phyloP scores from a whole-genome alignment of 306 rosid species.

The Lathyrus oleraceus region DNA sequence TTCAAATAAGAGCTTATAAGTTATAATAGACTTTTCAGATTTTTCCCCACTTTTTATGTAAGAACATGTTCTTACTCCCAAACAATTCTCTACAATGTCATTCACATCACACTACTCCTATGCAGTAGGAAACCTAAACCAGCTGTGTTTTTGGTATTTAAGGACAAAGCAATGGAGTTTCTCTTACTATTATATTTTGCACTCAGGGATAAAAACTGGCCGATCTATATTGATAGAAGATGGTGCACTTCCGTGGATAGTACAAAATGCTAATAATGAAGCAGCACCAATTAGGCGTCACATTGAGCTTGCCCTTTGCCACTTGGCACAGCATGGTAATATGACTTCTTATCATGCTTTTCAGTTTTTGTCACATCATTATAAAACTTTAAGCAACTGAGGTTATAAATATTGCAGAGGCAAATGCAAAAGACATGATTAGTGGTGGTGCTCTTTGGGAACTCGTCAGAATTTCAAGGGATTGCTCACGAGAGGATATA shows the following conservation, averaged over 20 bases:
- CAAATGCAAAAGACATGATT: slow-evolving; percentile 91
- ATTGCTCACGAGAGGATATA: slow-evolving; percentile 94
- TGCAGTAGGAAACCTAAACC: neutral
- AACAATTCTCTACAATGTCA: neutral
- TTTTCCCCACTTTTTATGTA: neutral
- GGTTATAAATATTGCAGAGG: slow-evolving; percentile 57
- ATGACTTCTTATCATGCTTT: slow-evolving; percentile 20
- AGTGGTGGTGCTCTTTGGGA: slow-evolving; percentile 99
- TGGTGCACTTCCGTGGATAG: slow-evolving; percentile 97
- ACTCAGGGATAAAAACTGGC: slow-evolving; percentile 66
- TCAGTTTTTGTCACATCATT: slow-evolving; percentile 8
- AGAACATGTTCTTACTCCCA: neutral
- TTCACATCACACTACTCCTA: neutral
- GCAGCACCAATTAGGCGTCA: slow-evolving; percentile 98
- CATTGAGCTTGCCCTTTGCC: slow-evolving; percentile 96
- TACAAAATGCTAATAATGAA: slow-evolving; percentile 86
- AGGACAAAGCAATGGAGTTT: neutral
- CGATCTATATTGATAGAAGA: slow-evolving; percentile 88
- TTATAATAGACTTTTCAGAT: neutral
- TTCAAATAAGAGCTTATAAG: neutral
- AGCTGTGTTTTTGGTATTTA: neutral
- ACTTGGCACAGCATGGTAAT: slow-evolving; percentile 95
- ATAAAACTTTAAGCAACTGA: slow-evolving; percentile 5
- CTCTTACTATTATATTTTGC: slow-evolving; percentile 28
- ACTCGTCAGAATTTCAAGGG: slow-evolving; percentile 91